A percentile compares a stretch with the other conserved stretches of the same genome.
phyloP scores from a whole-genome alignment of 306 rosid genomes.

The Quercus variabilis region DNA sequence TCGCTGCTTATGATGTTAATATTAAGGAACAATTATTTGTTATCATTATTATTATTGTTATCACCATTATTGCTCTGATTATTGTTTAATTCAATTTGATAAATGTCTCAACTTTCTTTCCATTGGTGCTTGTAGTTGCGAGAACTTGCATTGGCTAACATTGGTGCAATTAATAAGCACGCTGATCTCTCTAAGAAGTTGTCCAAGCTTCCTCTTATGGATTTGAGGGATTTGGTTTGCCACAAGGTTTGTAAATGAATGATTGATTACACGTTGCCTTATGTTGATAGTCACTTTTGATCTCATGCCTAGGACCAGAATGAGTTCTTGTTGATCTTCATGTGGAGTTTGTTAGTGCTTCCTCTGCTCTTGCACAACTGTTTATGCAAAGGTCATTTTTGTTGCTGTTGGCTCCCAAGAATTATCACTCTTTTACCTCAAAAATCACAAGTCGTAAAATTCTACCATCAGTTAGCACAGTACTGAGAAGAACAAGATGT shows the following conservation, averaged over 20 bases:
- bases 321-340: neutral
- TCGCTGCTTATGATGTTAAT: neutral
- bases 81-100: neutral
- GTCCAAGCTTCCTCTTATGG: too few species aligned
- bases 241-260: slow-evolving; percentile 57
- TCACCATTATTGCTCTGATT: too few species aligned
- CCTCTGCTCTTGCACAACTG: neutral
- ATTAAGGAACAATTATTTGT: neutral
- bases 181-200: too few species aligned
- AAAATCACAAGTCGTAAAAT: neutral
- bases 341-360: neutral
- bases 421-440: neutral
- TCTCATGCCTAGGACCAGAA: neutral
- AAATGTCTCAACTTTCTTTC: slow-evolving; percentile 14
- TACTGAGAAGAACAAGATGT: too few species aligned
- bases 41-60: too few species aligned
- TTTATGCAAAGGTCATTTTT: neutral
- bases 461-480: neutral
- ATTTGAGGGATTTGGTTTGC: slow-evolving; percentile 89
- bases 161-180: too few species aligned
- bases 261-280: neutral
- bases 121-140: slow-evolving; percentile 22
- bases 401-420: neutral
- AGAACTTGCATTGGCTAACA: too few species aligned
- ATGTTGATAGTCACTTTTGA: neutral